These are phyloP conservation scores for Xerocomellus chrysenteron DNA, from an alignment of 768 basidiomycete genomes.

Conservation along the genomic window DNA sequence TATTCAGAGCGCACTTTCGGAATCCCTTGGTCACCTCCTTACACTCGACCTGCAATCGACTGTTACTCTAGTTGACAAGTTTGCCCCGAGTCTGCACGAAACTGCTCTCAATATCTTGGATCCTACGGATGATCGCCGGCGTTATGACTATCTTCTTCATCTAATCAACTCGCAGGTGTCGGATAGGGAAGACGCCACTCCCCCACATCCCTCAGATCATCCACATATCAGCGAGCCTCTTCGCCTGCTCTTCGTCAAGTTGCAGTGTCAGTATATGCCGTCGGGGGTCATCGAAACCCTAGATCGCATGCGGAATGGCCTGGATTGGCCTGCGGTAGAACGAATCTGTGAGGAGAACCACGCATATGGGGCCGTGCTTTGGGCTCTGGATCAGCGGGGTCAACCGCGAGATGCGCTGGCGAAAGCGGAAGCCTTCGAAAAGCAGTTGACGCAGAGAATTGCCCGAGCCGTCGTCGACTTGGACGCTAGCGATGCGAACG, in stretches of 20 bases:
- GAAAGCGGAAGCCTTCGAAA: conserved; percentile 62
- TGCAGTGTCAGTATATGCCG: conserved; percentile 75
- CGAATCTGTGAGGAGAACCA: conserved; percentile 63
- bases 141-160: conserved; percentile 74
- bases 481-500: conserved; percentile 13
- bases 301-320: conserved; percentile 44
- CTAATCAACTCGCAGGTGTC: conserved; percentile 55
- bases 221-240: conserved; percentile 48
- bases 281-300: conserved; percentile 61
- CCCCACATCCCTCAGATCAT: conserved; percentile 35
- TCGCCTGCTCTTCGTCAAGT: conserved; percentile 61
- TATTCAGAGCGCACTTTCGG: conserved; percentile 50
- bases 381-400: conserved; percentile 69
- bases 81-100: conserved; percentile 65
- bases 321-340: conserved; percentile 58
- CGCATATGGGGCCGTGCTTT: conserved; percentile 77
- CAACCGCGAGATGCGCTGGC: conserved; percentile 62
- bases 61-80: conserved; percentile 68
- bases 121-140: conserved; percentile 46
- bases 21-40: conserved; percentile 66
- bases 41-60: conserved; percentile 60
- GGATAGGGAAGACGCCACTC: conserved; percentile 38
- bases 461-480: conserved; percentile 36
- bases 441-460: conserved; percentile 46
- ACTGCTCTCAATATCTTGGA: conserved; percentile 54